Evolutionary conservation across 2,329 filamentous ascomycete species (phyloP), one percentile per base, ranked within the genome.

Genomic region (Colletotrichum falcatum): DNA sequence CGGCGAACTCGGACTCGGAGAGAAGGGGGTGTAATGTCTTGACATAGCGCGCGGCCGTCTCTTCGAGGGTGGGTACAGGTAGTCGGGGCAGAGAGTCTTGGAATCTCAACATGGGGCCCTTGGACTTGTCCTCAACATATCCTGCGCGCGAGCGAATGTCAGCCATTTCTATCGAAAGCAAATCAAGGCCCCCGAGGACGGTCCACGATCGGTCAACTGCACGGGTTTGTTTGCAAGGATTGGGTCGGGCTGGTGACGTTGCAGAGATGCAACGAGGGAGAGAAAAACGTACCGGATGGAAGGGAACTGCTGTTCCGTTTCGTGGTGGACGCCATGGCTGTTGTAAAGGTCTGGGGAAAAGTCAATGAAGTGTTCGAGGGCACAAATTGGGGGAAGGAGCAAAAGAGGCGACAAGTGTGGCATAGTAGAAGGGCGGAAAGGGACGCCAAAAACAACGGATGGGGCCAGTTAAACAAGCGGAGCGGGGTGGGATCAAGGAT

Each of bases 51-150:
- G 89, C 87, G 46, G 92, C 89, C 8, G 93, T 96, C 84, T 96
- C 93, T 79, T 95, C 90, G 75, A 97, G 91, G 1, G 92, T 91
- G 14, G 93, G 93, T 5, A 96, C 92, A 18, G 94, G 93, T 35
- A 97, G 86, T 46, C 87, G 87, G 54, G 93, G 93, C 39, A 97
- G 88, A n/a, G 92, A 95, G 46, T 95, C 92, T 80, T 97, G 92
- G 81, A 92, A 97, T 75, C 94, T 89, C 75, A 96, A 86, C 92
- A 94, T 96, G 56, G 89, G 85, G 64, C 92, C 93, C 80, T 94
- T 95, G 77, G 90, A 90, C 76, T 87, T 86, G 81, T 96, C 93
- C 83, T 96, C 94, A 77, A 87, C 89, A 83, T 96, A 95, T 76
- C 91, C 93, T 93, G 77, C 11, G 46, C 20, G 44, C 16, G 20